Conservation (phyloP, 371 early-diverging fungal genomes). For the Lichtheimia ornata region DNA sequence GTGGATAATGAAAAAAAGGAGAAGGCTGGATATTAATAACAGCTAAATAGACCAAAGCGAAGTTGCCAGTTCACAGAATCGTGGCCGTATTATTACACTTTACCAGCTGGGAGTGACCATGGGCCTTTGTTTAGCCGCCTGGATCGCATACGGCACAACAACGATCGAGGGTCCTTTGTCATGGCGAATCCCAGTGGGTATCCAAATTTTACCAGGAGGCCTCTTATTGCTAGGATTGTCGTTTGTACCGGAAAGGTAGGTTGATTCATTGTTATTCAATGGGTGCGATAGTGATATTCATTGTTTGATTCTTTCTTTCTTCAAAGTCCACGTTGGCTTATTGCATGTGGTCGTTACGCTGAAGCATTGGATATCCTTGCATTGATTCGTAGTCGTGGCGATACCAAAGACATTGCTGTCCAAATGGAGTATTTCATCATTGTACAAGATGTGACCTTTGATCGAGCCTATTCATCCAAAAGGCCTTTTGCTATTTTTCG, state of each 20-base stretch:
- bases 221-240: conserved; percentile 62
- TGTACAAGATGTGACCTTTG: conserved; percentile 70
- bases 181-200: conserved; percentile 71
- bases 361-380: conserved; percentile 74
- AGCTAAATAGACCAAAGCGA: conserved; percentile 75
- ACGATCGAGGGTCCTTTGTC: conserved; percentile 21
- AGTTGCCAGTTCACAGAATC: conserved; percentile 76
- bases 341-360: conserved; percentile 59
- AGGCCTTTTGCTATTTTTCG: conserved; percentile 48
- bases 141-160: conserved; percentile 37
- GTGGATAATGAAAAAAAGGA: neutral
- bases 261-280: no score
- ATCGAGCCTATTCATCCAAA: conserved; percentile 70
- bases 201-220: conserved; percentile 74
- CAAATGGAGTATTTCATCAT: conserved; percentile 71
- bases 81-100: conserved; percentile 85
- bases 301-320: neutral
- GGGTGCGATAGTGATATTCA: neutral
- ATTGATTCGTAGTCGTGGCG: conserved; percentile 55
- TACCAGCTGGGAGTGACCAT: conserved; percentile 89
- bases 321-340: conserved; percentile 90
- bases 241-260: conserved; percentile 65
- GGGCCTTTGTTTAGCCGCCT: conserved; percentile 48
- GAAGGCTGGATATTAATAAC: neutral
- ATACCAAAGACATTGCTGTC: conserved; percentile 13